These are phyloP conservation scores for Lupinus albus DNA, from an alignment of 306 rosid genomes.

Conservation along the genomic window DNA sequence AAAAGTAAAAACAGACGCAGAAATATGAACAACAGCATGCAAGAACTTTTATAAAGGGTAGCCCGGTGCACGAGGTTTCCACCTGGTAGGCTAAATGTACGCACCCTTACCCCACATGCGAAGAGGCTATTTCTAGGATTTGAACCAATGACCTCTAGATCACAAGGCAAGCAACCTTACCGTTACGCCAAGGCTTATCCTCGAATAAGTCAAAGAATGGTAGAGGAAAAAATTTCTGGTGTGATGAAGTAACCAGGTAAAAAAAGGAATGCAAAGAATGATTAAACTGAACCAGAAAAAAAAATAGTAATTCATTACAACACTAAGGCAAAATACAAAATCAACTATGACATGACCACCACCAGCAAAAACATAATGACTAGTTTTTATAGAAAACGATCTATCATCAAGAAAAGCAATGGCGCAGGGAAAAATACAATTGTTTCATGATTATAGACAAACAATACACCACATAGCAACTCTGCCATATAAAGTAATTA, in stretches of 20 bases:
- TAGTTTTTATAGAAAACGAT: constrained; percentile 5
- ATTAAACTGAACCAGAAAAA: background rate
- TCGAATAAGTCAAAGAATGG: constrained; percentile 13
- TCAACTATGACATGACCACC: constrained; percentile 7
- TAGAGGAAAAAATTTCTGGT: constrained; percentile 22
- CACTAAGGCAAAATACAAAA: constrained; percentile 27
- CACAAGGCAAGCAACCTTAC: too few relatives aligned
- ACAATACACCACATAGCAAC: background rate
- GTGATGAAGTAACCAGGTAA: background rate
- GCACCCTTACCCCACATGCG: too few relatives aligned
- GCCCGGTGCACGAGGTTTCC: too few relatives aligned
- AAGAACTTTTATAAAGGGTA: too few relatives aligned
- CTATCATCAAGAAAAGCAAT: constrained; percentile 4
- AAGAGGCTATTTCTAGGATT: too few relatives aligned
- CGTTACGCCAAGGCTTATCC: too few relatives aligned
- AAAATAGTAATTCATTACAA: background rate
- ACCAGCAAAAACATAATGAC: constrained; percentile 26
- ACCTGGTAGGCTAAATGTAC: too few relatives aligned
- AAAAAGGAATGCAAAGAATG: constrained; percentile 18
- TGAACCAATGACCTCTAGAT: too few relatives aligned
- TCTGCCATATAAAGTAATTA: background rate
- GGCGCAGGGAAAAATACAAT: background rate
- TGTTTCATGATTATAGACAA: constrained; percentile 4
- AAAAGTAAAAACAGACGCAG: constrained; percentile 1
- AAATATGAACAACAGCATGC: constrained; percentile 30